Conservation (phyloP, 345 rosid genomes). For the Eucalyptus tenuipes region DNA sequence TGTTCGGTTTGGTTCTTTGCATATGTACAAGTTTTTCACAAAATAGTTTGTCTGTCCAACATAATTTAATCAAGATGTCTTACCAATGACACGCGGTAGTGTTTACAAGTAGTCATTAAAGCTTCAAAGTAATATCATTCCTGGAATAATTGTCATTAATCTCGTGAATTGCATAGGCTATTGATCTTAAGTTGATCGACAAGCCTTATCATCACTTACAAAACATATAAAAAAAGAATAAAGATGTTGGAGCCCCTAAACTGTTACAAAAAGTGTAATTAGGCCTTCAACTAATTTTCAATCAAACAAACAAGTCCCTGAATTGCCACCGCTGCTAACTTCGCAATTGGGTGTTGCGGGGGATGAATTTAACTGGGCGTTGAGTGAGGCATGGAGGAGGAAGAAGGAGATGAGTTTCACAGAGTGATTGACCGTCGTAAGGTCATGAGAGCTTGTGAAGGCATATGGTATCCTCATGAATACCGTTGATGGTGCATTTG, state of each 20-base stretch:
- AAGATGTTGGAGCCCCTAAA: neutral
- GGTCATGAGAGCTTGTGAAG: too few species aligned
- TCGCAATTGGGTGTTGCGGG: neutral
- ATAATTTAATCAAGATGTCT: neutral
- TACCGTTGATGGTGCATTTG: neutral
- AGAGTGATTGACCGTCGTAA: too few species aligned
- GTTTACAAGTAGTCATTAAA: neutral
- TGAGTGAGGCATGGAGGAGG: neutral
- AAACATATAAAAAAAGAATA: rapidly evolving
- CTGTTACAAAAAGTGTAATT: neutral
- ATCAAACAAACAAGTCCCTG: neutral
- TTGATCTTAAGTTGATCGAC: too few species aligned
- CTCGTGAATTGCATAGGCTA: too few species aligned
- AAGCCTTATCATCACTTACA: neutral
- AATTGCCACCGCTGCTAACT: neutral
- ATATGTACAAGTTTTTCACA: neutral
- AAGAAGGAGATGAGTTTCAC: neutral
- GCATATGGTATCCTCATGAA: neutral
- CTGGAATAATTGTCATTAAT: too few species aligned
- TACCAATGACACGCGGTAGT: neutral
- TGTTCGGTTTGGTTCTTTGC: neutral
- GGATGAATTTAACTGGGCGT: neutral
- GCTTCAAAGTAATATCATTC: too few species aligned
- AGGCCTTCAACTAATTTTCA: too few species aligned
- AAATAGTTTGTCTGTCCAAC: neutral